Percentiles rank a stretch among this genome's conserved stretches.
These are phyloP conservation scores for Lodderomyces metapsilosis DNA, from an alignment of 1,139 yeast genomes.

Conservation along the genomic window DNA sequence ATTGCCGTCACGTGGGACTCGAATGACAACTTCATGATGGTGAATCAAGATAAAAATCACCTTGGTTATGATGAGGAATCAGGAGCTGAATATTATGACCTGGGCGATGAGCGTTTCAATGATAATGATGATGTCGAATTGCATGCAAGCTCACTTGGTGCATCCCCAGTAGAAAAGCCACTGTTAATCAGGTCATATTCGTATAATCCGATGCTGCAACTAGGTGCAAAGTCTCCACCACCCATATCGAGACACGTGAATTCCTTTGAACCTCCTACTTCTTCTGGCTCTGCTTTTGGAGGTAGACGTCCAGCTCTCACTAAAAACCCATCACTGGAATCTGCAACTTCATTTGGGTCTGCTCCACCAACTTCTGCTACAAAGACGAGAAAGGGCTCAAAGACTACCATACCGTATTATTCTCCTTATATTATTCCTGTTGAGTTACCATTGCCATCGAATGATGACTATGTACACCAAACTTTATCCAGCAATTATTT, in stretches of 20 bases:
- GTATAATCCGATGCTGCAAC: constrained; percentile 17
- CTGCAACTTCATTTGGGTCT: constrained; percentile 22
- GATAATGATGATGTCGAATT: constrained; percentile 5
- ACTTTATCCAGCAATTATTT: constrained; percentile 44
- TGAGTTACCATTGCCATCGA: constrained; percentile 41
- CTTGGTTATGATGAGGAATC: constrained; percentile 25
- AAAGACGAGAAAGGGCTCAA: constrained; percentile 9
- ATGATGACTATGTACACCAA: constrained; percentile 43
- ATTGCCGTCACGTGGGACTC: constrained; percentile 57
- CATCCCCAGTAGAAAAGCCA: constrained; percentile 30
- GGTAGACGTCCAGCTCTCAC: constrained; percentile 26
- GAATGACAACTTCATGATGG: constrained; percentile 48
- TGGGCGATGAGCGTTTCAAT: constrained; percentile 3
- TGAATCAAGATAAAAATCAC: constrained; percentile 50
- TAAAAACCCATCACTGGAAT: constrained; percentile 38
- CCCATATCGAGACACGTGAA: constrained; percentile 12
- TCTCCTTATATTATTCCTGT: constrained; percentile 50
- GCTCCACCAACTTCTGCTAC: constrained; percentile 12
- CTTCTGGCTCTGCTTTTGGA: constrained; percentile 7
- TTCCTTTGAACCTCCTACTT: constrained; percentile 5
- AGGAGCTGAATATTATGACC: constrained; percentile 7
- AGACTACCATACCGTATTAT: constrained; percentile 8
- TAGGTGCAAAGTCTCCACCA: constrained; percentile 17
- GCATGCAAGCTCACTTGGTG: constrained; percentile 17
- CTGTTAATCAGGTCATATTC: constrained; percentile 22